Evolutionary conservation across 2,329 filamentous ascomycete genomes (phyloP), one percentile per base, ranked within the genome.

Genomic region (Xylaria sp.): DNA sequence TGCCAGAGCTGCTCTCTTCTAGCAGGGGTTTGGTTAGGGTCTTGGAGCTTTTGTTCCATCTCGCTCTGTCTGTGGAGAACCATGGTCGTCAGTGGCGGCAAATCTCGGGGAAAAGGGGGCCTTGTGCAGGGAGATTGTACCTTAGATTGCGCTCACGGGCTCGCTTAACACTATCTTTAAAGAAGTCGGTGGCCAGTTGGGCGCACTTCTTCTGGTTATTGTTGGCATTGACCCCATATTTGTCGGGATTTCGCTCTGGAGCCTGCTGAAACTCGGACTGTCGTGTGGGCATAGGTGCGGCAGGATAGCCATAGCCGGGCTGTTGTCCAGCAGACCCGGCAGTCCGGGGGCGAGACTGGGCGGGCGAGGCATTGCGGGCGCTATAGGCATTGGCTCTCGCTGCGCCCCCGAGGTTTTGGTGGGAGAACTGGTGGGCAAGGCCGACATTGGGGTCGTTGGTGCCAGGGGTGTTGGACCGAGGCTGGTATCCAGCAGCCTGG

Each of bases 81-180:
- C 8, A 23, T 23, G 39, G 65, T 73, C 52, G 65, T 73, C 54
- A 73, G 78, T 79, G 66, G 59, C 23, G 1, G 6, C 7, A 15
- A 39, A 51, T 44, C 2, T 20, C 34, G 15, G 13, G 25, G 13
- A 15, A 46, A n/a, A 3, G 8, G 46, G 46, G 34, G 28, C 18
- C 8, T 10, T 3, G 3, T 12, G 23, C 2, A 41, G 46, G 23
- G 31, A 46, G 8, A 18, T 25, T 50, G 46, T 59, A 97, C 94
- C 94, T 92, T 81, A 97, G 91, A 81, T 99, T 99, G 68, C 96
- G 91, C 83, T 98, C 96, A 75, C 95, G 89, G 61, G 96, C 96
- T 76, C 96, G 90, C 85, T 97, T 95, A 65, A 99, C 97, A 80
- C 95, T 98, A 82, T 99, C 95, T 83, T 97, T 97, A 89, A 98